Percentiles rank a stretch among this genome's conserved stretches.
phyloP scores from a whole-genome alignment of 2,329 filamentous ascomycete genomes.

The Dactylellina sp. region DNA sequence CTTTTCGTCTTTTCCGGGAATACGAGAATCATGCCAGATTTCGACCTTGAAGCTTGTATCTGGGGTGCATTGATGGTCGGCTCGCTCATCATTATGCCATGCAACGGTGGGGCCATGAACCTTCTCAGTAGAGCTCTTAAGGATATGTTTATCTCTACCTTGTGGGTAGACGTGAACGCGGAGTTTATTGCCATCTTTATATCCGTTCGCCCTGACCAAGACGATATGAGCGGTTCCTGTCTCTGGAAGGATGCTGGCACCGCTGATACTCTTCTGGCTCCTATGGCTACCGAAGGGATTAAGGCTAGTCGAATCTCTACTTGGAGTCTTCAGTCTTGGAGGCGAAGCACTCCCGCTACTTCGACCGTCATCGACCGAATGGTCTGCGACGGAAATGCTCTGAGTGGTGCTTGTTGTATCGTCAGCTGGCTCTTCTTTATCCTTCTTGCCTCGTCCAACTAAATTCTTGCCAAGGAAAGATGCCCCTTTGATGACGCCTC shows the following conservation, averaged over 20 bases:
- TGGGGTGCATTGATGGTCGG: slow-evolving; percentile 73
- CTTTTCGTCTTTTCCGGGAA: slow-evolving; percentile 83
- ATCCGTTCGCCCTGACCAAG: slow-evolving; percentile 81
- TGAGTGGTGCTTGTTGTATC: slow-evolving; percentile 31
- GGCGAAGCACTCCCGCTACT: slow-evolving; percentile 51
- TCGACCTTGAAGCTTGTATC: slow-evolving; percentile 88
- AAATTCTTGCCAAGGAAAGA: slow-evolving; percentile 90
- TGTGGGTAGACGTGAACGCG: slow-evolving; percentile 72
- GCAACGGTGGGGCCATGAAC: slow-evolving; percentile 73
- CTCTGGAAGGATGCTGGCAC: slow-evolving; percentile 72
- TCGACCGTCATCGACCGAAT: slow-evolving; percentile 28
- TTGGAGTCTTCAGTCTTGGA: slow-evolving; percentile 51
- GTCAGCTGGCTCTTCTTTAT: slow-evolving; percentile 67
- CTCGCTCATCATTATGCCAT: slow-evolving; percentile 83
- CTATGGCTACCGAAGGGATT: slow-evolving; percentile 67
- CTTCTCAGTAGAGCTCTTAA: slow-evolving; percentile 94
- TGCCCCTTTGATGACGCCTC: slow-evolving; percentile 85
- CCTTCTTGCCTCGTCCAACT: slow-evolving; percentile 74
- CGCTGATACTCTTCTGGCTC: slow-evolving; percentile 69
- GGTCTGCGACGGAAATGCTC: slow-evolving; percentile 26
- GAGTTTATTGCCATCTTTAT: slow-evolving; percentile 79
- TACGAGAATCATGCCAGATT: slow-evolving; percentile 81
- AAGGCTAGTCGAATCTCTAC: slow-evolving; percentile 62
- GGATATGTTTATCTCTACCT: slow-evolving; percentile 79
- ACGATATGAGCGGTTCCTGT: slow-evolving; percentile 82